Percentiles rank a stretch among this genome's conserved stretches.
Evolutionary conservation across 441 rosid genomes (phyloP).

Genomic region (Manihot esculenta): DNA sequence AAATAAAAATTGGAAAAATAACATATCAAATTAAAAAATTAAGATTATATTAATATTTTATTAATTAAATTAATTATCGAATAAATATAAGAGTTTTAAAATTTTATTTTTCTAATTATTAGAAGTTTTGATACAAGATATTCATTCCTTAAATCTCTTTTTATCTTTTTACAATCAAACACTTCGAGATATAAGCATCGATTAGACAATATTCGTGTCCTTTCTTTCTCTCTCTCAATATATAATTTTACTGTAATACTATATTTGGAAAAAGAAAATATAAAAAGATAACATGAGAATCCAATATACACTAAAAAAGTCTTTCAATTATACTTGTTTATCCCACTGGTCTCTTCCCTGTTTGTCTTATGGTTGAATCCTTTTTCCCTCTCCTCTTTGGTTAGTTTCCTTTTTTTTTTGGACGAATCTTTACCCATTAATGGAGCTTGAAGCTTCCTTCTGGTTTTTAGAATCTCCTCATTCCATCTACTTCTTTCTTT

Average conservation of each 20-base stretch:
- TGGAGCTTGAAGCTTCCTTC: constrained; percentile 34
- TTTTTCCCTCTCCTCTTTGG: neutral
- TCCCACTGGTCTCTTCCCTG: constrained; percentile 6
- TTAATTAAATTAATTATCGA: too few species aligned
- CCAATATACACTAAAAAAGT: neutral
- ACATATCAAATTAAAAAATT: too few species aligned
- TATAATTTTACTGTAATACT: neutral
- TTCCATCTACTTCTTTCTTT: constrained; percentile 17
- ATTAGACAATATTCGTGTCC: too few species aligned
- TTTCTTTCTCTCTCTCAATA: too few species aligned
- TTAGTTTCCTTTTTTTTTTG: neutral
- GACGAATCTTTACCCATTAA: constrained; percentile 15
- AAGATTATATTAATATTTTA: too few species aligned
- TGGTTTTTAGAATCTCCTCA: constrained; percentile 18
- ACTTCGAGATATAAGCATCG: too few species aligned
- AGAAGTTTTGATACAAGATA: too few species aligned
- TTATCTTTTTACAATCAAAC: too few species aligned
- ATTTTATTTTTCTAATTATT: too few species aligned
- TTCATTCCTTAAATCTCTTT: too few species aligned
- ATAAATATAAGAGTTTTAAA: too few species aligned
- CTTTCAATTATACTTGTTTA: constrained; percentile 6
- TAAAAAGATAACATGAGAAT: neutral
- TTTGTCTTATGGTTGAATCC: neutral
- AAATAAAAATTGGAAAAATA: too few species aligned
- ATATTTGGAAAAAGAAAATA: neutral